phyloP scores from a whole-genome alignment of 176 grass and related monocot species.

The Oryza coarctata region DNA sequence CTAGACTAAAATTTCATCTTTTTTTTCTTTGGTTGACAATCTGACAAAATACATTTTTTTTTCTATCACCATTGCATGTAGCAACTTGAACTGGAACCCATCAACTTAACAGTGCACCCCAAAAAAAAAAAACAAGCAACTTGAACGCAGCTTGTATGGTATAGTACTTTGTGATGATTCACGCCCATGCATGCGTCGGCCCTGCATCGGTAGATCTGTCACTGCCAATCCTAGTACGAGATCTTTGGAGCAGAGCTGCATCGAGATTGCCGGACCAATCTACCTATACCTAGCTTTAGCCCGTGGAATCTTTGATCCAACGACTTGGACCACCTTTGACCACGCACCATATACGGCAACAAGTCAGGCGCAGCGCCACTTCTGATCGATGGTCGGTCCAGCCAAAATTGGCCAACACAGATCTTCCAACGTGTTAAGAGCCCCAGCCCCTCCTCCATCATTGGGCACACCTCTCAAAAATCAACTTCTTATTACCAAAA shows the following conservation, averaged over 20 bases:
- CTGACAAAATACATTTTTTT: background rate
- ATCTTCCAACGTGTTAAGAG: too few species aligned
- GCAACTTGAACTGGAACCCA: background rate
- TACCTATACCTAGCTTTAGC: background rate
- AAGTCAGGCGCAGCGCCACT: background rate
- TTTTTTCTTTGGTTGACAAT: background rate
- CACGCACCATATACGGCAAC: background rate
- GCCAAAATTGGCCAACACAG: background rate
- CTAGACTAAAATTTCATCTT: background rate
- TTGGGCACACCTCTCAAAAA: background rate
- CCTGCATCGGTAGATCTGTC: background rate
- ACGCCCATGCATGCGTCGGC: background rate
- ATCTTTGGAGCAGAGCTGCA: constrained; percentile 16
- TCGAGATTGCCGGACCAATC: constrained; percentile 5
- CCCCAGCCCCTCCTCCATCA: background rate
- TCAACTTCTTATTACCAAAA: background rate
- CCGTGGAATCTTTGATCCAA: background rate
- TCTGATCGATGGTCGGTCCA: background rate
- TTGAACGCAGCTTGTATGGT: background rate
- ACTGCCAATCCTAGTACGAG: background rate
- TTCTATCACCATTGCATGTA: background rate
- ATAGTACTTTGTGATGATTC: background rate
- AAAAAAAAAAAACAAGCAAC: too few species aligned
- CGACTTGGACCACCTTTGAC: background rate
- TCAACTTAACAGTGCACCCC: background rate